Conservation (phyloP, 2,329 filamentous ascomycete species). For the Tolypocladium album region DNA sequence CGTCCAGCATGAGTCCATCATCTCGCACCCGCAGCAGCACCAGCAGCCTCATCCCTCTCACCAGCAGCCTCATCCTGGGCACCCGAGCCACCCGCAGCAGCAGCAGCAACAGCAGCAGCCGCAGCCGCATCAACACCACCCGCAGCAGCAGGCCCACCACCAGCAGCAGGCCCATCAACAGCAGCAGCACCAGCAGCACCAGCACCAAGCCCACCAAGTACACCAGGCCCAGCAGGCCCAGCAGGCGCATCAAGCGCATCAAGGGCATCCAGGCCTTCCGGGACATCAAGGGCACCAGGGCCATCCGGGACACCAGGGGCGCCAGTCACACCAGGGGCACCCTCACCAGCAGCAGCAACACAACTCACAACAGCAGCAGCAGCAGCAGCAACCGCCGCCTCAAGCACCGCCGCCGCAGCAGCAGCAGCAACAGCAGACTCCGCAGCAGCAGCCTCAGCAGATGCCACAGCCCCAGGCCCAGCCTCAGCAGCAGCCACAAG, state of each 20-base stretch:
- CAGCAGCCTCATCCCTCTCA: constrained; percentile 21
- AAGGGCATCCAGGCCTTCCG: constrained; percentile 10
- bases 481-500: constrained; percentile 4
- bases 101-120: constrained; percentile 20
- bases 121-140: constrained; percentile 13
- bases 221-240: constrained; percentile 12
- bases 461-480: constrained; percentile 13
- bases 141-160: constrained; percentile 18
- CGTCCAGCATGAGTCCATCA: constrained; percentile 29
- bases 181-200: constrained; percentile 6
- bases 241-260: constrained; percentile 10
- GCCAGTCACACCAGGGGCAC: constrained; percentile 10
- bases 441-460: constrained; percentile 9
- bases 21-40: constrained; percentile 30
- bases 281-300: constrained; percentile 7
- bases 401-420: constrained; percentile 11
- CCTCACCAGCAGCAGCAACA: constrained; percentile 18
- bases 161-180: constrained; percentile 18
- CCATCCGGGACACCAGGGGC: constrained; percentile 13
- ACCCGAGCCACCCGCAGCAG: constrained; percentile 17
- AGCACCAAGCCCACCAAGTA: constrained; percentile 9
- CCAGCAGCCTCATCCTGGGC: constrained; percentile 6
- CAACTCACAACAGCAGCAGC: constrained; percentile 16
- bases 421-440: constrained; percentile 14
- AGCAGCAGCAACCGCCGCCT: constrained; percentile 10